Conservation (phyloP, 192 early-diverging fungal genomes). For the Linnemannia exigua region DNA sequence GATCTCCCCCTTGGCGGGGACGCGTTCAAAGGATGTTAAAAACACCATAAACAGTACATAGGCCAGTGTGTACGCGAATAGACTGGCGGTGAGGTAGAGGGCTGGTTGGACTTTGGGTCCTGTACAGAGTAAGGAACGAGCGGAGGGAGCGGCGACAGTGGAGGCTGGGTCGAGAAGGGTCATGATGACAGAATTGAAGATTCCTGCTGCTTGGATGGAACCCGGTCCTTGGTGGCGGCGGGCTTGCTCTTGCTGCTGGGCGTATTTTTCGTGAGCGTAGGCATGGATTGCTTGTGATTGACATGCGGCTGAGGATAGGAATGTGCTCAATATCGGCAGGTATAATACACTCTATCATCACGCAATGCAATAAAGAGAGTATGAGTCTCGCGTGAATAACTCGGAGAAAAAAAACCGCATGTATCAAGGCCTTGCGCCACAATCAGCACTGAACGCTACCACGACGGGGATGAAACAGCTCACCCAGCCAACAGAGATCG, state of each 20-base stretch:
- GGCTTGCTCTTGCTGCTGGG: constrained; percentile 23
- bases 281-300: constrained; percentile 52
- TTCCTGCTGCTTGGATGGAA: background rate
- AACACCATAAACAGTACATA: constrained; percentile 78
- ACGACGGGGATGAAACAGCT: constrained; percentile 64
- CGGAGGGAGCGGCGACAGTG: constrained; percentile 5
- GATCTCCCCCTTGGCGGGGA: constrained; percentile 77
- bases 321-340: constrained; percentile 58
- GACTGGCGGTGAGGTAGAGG: constrained; percentile 70
- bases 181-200: constrained; percentile 17
- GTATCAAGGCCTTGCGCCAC: too few species aligned
- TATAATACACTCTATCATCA: constrained; percentile 56
- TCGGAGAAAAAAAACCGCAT: background rate
- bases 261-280: constrained; percentile 25
- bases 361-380: background rate
- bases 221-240: constrained; percentile 1
- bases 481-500: constrained; percentile 62
- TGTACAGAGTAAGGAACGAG: constrained; percentile 25
- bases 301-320: constrained; percentile 46
- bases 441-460: constrained; percentile 22
- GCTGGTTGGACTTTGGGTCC: constrained; percentile 64
- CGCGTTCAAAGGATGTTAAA: constrained; percentile 79
- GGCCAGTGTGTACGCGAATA: constrained; percentile 73
- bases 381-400: too few species aligned
- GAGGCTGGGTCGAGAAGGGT: constrained; percentile 40